A percentile compares a stretch with the other conserved stretches of the same genome.
Conservation (phyloP, 805 yeast species). For the Candida piceae region DNA sequence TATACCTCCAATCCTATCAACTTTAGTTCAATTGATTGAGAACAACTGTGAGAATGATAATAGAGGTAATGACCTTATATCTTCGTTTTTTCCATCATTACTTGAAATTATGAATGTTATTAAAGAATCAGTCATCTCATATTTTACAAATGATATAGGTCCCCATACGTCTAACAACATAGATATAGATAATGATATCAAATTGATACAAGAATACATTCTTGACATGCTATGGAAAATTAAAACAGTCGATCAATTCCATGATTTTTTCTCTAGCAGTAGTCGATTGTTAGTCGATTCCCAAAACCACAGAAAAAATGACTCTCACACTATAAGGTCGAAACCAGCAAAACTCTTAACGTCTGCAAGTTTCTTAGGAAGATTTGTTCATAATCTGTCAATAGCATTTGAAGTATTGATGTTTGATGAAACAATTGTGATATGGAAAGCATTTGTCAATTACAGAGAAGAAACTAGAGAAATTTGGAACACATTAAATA, state of each 20-base stretch:
- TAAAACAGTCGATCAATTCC: conserved; percentile 43
- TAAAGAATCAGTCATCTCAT: conserved; percentile 10
- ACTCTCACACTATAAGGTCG: conserved; percentile 19
- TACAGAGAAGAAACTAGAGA: conserved; percentile 29
- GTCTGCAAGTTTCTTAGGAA: conserved; percentile 39
- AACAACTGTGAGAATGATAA: conserved; percentile 16
- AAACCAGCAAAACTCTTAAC: conserved; percentile 26
- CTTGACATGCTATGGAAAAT: conserved; percentile 42
- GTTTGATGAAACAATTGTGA: conserved; percentile 39
- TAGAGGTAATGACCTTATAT: conserved; percentile 10
- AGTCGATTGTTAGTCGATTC: conserved; percentile 31
- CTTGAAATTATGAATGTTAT: conserved; percentile 15
- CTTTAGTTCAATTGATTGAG: conserved; percentile 40
- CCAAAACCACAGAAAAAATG: conserved; percentile 1
- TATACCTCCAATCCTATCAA: conserved; percentile 35
- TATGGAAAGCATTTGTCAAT: conserved; percentile 38
- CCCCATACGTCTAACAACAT: conserved; percentile 1
- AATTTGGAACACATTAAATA: conserved; percentile 8
- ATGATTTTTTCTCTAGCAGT: conserved; percentile 31
- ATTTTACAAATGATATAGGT: conserved; percentile 1
- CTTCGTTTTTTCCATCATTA: conserved; percentile 23
- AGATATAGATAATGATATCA: conserved; percentile 20
- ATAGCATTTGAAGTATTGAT: conserved; percentile 38
- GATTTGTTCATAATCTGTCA: conserved; percentile 37
- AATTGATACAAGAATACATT: conserved; percentile 28